Evolutionary conservation across 1,284 basidiomycete genomes (phyloP), one percentile per base, ranked within the genome.

Genomic region (Sutorius eximius): DNA sequence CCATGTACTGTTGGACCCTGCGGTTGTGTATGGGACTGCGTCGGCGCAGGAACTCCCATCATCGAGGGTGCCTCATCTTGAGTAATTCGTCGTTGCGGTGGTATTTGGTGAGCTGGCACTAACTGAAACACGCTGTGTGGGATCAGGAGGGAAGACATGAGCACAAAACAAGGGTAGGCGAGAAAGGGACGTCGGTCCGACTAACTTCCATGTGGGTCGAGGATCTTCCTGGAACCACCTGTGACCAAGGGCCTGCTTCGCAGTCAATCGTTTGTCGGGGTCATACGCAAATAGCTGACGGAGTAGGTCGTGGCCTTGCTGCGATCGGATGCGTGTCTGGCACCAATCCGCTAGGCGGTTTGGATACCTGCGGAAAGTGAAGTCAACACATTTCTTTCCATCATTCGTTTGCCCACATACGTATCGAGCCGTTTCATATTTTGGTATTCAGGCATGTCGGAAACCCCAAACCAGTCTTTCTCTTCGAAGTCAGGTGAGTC

Each of bases 401-500:
- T 8, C 2, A 6, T 8, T n/a, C 52, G 57, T 38, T 51, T 10
- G 22, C 38, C 60, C 43, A 79, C 87, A 65, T 69, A 83, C 86
- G 76, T 77, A 68, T 95, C 91, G 40, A 98, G 78, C 22, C 87
- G 77, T 60, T 87, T 85, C 81, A 97, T 86, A 63, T 86, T 90
- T 59, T 82, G 80, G 65, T 91, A 95, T 72, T 98, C 95, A 0
- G 92, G 92, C 81, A 96, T 89, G 57, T 91, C 81, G 7, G 81
- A 80, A n/a, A 98, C 79, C 8, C 86, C 86, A 0, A 92, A 90
- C 95, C 96, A 99, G 13, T 91, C 83, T 51, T 86, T 82, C 61
- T 91, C 92, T 86, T 59, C 13, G 22, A 53, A 32, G 16, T 20
- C 37, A 34, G 33, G 59, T 16, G 57, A 16, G 37, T 47, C 5